Conservation (phyloP, 352 stramenopile genomes). For the Phytophthora pini region DNA sequence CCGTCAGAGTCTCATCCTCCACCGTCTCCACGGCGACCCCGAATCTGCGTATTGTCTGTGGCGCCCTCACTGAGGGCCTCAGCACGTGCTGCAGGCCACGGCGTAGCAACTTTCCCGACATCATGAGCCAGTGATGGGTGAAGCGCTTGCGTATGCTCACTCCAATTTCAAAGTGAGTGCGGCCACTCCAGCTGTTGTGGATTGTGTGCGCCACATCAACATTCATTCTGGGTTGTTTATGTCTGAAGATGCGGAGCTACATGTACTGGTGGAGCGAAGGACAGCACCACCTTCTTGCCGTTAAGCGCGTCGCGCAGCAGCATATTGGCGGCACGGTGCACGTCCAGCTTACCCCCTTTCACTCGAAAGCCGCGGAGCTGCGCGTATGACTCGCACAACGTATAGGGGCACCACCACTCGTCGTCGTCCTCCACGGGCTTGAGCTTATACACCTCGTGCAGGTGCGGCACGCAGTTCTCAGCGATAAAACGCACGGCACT, state of each 20-base stretch:
- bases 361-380: slow-evolving; percentile 75
- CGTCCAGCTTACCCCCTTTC: slow-evolving; percentile 78
- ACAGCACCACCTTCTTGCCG: slow-evolving; percentile 85
- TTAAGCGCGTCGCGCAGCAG: slow-evolving; percentile 81
- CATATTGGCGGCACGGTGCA: slow-evolving; percentile 75
- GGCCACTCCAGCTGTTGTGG: not conserved
- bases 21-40: slow-evolving; percentile 35
- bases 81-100: slow-evolving; percentile 33
- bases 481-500: slow-evolving; percentile 86
- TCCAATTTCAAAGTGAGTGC: slow-evolving; percentile 9
- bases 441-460: slow-evolving; percentile 86
- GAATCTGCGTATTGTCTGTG: slow-evolving; percentile 26
- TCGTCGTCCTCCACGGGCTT: slow-evolving; percentile 75
- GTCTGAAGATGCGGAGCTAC: not conserved
- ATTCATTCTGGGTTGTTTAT: slow-evolving; percentile 10
- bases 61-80: slow-evolving; percentile 1
- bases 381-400: slow-evolving; percentile 78
- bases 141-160: not conserved
- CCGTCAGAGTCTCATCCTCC: slow-evolving; percentile 26
- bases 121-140: slow-evolving; percentile 24
- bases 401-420: slow-evolving; percentile 78
- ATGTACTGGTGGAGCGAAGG: slow-evolving; percentile 61
- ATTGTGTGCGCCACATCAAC: slow-evolving; percentile 20
- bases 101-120: slow-evolving; percentile 43
- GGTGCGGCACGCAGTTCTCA: slow-evolving; percentile 76